Percentiles rank a stretch among this genome's conserved stretches.
phyloP scores from a whole-genome alignment of 2,329 filamentous ascomycete species.

The Cladosporium sp. region DNA sequence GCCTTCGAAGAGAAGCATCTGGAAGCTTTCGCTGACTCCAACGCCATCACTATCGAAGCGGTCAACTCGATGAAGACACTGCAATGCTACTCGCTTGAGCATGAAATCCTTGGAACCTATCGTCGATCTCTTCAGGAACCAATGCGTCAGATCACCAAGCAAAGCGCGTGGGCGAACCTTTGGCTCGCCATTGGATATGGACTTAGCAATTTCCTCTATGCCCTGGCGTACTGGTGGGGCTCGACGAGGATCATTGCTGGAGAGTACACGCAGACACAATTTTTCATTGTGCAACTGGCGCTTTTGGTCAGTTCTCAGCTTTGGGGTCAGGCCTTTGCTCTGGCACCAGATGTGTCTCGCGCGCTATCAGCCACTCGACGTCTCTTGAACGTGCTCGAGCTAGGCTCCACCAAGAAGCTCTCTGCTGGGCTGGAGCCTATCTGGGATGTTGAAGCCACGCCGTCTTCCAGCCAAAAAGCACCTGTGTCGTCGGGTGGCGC shows the following conservation, averaged over 20 bases:
- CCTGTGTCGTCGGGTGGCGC: not conserved
- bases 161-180: slow-evolving; percentile 46
- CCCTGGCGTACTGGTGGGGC: slow-evolving; percentile 75
- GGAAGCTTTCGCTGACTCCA: slow-evolving; percentile 48
- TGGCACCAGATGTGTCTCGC: slow-evolving; percentile 69
- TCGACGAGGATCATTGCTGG: slow-evolving; percentile 65
- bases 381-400: slow-evolving; percentile 45
- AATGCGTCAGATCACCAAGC: slow-evolving; percentile 8
- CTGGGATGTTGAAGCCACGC: not conserved
- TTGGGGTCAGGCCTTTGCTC: slow-evolving; percentile 69
- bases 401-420: slow-evolving; percentile 24
- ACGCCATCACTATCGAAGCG: slow-evolving; percentile 50
- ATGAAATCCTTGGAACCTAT: slow-evolving; percentile 46
- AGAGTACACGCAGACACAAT: slow-evolving; percentile 62
- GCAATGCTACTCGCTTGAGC: slow-evolving; percentile 48
- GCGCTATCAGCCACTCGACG: slow-evolving; percentile 59
- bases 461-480: not conserved
- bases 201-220: slow-evolving; percentile 64
- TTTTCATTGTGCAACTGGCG: slow-evolving; percentile 69
- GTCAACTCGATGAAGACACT: slow-evolving; percentile 51
- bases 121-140: slow-evolving; percentile 35
- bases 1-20: slow-evolving; percentile 54
- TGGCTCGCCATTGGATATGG: slow-evolving; percentile 60
- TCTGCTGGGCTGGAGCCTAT: not conserved
- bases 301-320: slow-evolving; percentile 69